Percentiles rank a stretch among this genome's conserved stretches.
Evolutionary conservation across 139 green algal species (phyloP).

Genomic region (Closterium sp.): DNA sequence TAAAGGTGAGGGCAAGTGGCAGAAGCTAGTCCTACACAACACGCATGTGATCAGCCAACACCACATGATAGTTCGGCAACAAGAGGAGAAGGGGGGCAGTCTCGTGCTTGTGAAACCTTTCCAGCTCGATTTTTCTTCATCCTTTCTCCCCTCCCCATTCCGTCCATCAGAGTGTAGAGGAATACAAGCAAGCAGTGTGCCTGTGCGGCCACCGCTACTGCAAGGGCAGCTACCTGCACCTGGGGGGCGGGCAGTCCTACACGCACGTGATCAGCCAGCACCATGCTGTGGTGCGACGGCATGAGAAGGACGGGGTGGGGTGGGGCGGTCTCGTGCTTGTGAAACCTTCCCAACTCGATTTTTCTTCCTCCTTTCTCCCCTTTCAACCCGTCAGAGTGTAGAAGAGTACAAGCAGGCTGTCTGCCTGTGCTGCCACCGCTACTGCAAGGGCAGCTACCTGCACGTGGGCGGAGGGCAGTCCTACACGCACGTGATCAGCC

Average conservation of each 20-base stretch:
- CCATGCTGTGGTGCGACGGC: constrained; percentile 29
- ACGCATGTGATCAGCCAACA: constrained; percentile 33
- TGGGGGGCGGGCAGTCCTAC: not conserved
- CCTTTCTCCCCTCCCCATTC: not conserved
- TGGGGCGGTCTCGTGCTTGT: too few relatives aligned
- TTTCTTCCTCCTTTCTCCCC: not conserved
- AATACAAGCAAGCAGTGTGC: constrained; percentile 48
- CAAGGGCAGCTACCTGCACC: constrained; percentile 31
- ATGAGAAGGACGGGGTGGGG: too few relatives aligned
- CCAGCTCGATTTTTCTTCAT: not conserved
- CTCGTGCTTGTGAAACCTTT: too few relatives aligned
- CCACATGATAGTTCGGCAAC: constrained; percentile 21
- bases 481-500: constrained; percentile 35
- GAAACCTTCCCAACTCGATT: not conserved
- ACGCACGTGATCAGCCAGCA: constrained; percentile 38
- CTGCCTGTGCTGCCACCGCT: constrained; percentile 43
- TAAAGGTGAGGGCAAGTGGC: not conserved
- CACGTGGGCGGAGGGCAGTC: not conserved
- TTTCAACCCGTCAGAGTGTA: constrained; percentile 4
- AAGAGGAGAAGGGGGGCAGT: not conserved
- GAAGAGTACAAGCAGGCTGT: constrained; percentile 49
- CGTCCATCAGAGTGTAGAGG: constrained; percentile 25
- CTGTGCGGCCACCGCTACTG: constrained; percentile 36
- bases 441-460: constrained; percentile 31
- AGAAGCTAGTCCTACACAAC: not conserved